Evolutionary conservation across 1,139 yeast genomes (phyloP), one percentile per base, ranked within the genome.

Genomic region (Zygosaccharomyces sapae): DNA sequence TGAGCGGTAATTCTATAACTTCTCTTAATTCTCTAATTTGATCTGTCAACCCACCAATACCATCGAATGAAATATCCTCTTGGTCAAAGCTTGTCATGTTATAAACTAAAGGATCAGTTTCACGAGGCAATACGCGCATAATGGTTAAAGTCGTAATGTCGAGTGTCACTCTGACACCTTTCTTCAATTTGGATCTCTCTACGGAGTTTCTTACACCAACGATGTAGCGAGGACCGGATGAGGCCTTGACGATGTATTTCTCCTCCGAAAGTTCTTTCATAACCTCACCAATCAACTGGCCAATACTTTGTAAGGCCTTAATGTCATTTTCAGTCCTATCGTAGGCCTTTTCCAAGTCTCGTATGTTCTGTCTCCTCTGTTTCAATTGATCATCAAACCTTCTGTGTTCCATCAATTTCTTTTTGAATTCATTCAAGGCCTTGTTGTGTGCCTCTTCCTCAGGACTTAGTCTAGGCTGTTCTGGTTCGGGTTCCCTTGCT

Each of bases 21-120:
- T 94, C 99, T 67, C 98, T 82, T 57, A 94, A 78, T 70, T 94
- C 98, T 63, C 97, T 78, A 55, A 94, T 88, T 68, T 94, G 98
- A 56, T 94, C 98, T 41, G 83, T 85, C 59, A 94, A 77, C 50
- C 99, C 99, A 75, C 99, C 99, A 66, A 94, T 90, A 30, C 96
- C 95, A 51, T 86, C 86, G 70, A 94, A 94, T 13, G 96, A 84
- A 53, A 92, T 82, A 62, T 89, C 97, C 52, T 97, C 98, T 7
- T 97, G 97, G 69, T 90, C 96, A 65, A 92, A 89, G 2, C 95
- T 84, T 4, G 98, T 92, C 99, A 94, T 94, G 70, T 92, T 94
- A 70, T 92, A 94, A 53, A 94, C 98, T 66, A 92, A 76, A 19
- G 99, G 99, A 69, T 94, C 98, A 42, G 95, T 97, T 69, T 94